phyloP scores from a whole-genome alignment of 2,329 filamentous ascomycete species.

The Fusarium austroafricanum region DNA sequence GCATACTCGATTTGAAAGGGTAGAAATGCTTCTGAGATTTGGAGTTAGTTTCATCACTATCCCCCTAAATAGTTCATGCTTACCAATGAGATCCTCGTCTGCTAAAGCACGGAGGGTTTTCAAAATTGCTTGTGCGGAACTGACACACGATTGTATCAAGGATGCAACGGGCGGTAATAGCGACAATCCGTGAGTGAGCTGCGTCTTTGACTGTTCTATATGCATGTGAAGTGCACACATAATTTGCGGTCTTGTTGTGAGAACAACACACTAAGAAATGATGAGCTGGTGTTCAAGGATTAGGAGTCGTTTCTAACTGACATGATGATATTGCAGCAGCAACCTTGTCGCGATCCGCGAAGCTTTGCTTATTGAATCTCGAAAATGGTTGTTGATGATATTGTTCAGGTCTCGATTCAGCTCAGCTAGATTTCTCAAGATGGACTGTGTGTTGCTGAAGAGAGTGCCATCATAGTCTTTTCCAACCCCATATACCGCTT shows the following conservation, averaged over 20 bases:
- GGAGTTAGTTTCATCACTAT: not conserved
- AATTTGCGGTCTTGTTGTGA: constrained; percentile 47
- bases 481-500: constrained; percentile 46
- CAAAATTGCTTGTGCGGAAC: constrained; percentile 46
- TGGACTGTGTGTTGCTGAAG: constrained; percentile 46
- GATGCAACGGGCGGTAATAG: constrained; percentile 45
- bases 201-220: constrained; percentile 44
- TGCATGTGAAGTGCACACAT: constrained; percentile 51
- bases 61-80: rapidly evolving
- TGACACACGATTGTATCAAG: constrained; percentile 46
- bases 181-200: constrained; percentile 25
- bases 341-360: constrained; percentile 44
- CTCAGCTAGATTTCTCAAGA: constrained; percentile 43
- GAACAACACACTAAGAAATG: constrained; percentile 41
- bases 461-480: constrained; percentile 46
- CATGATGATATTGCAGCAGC: constrained; percentile 46
- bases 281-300: not conserved
- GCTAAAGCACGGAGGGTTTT: constrained; percentile 44
- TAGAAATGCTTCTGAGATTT: constrained; percentile 48
- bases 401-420: constrained; percentile 44
- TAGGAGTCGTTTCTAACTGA: not conserved
- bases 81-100: constrained; percentile 48
- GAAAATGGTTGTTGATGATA: constrained; percentile 45
- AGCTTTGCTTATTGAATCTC: constrained; percentile 47
- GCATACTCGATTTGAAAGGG: constrained; percentile 57